Base-by-base conservation (phyloP, 441 rosid genomes). In the Pelargonium citronellum region DNA sequence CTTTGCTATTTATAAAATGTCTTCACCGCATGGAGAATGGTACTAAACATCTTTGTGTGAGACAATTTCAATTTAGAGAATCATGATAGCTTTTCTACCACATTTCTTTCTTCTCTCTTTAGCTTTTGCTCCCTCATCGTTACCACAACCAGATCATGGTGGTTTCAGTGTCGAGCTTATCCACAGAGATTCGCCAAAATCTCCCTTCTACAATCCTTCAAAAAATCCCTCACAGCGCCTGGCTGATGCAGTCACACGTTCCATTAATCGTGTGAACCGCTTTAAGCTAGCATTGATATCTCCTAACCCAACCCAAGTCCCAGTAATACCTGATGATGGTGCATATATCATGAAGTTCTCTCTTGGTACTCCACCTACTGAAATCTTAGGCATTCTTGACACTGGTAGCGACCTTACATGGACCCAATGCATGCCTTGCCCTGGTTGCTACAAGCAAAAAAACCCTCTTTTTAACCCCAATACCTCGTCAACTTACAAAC, bases 341-440 rank as follows among this genome's bases (percentile, higher is more conserved):
- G 77, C 68, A 12, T 81, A 75, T 71, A n/a, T 81, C 41, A 75
- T 81, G 79, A 77, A 74, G 17, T n/a, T 81, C 20, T 55, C 75
- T 0, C 58, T 83, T 1, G 84, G 84, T 6, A 79, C 77, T 1
- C 87, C 80, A 0, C 69, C 71, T 1, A 16, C 75, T 12, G 7
- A 19, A 7, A 64, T 73, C 6, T 0, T 81, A 0, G 83, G 63
- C 2, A 67, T 75, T 0, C 81, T 81, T 7, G 83, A 81, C 64
- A 79, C 84, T 0, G 81, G 83, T n/a, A 81, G 84, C 39, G 76
- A 81, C 61, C 72, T 83, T 3, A 73, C 73, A 67, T 79, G 86
- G 86, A 73, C 78, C 1, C 84, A 75, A 67, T 79, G 84, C 71
- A 8, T 27, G 71, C 83, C 87, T 4, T 83, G 84, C 58, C 0